Evolutionary conservation across 2,329 filamentous ascomycete species (phyloP).

Genomic region (Exophiala spinifera): DNA sequence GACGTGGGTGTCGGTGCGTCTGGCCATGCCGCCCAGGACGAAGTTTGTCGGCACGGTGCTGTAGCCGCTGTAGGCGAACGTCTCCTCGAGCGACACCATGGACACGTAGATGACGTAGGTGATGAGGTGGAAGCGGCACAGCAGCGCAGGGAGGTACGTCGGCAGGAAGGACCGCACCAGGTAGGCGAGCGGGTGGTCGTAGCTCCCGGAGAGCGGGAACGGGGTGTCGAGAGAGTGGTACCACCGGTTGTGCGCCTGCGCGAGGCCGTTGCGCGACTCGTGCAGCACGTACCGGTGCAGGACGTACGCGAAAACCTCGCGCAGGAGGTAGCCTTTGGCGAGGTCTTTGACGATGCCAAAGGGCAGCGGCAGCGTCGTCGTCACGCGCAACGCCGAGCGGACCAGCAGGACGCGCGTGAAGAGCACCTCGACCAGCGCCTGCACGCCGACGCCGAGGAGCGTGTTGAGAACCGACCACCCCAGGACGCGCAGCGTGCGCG

Average conservation of each 20-base stretch:
- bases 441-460: slow-evolving; percentile 51
- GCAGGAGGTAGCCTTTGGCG: slow-evolving; percentile 50
- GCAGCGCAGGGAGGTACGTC: slow-evolving; percentile 53
- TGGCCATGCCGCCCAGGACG: slow-evolving; percentile 57
- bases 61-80: slow-evolving; percentile 60
- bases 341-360: slow-evolving; percentile 59
- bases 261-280: slow-evolving; percentile 30
- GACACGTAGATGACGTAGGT: slow-evolving; percentile 56
- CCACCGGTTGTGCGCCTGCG: slow-evolving; percentile 50
- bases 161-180: slow-evolving; percentile 55
- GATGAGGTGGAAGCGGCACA: slow-evolving; percentile 60
- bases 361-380: slow-evolving; percentile 59
- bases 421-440: slow-evolving; percentile 54
- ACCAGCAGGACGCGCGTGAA: slow-evolving; percentile 53
- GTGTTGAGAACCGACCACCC: slow-evolving; percentile 57
- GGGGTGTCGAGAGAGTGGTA: slow-evolving; percentile 54
- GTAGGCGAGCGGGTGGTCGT: slow-evolving; percentile 59
- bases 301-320: slow-evolving; percentile 68
- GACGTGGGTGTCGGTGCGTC: slow-evolving; percentile 56
- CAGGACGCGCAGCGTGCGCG: slow-evolving; percentile 45
- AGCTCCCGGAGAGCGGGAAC: slow-evolving; percentile 57
- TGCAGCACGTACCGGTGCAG: slow-evolving; percentile 73
- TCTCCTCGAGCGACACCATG: slow-evolving; percentile 57
- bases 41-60: slow-evolving; percentile 56
- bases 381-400: slow-evolving; percentile 57